Conservation (phyloP, 2,329 filamentous ascomycete genomes). For the Biscogniauxia mediterranea region DNA sequence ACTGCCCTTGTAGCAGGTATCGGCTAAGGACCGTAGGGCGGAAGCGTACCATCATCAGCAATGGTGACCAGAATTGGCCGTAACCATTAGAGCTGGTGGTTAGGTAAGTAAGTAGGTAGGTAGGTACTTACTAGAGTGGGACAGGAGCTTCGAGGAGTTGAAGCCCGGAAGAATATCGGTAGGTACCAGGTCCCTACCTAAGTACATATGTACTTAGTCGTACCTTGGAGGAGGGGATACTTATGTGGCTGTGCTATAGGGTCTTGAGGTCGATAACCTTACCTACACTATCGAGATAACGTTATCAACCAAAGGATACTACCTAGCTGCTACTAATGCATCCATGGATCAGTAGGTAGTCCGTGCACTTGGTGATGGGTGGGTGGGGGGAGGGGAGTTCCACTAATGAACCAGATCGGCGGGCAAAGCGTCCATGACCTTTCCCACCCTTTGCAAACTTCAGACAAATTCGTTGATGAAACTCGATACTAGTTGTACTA, state of each 20-base stretch:
- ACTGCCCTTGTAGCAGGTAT: slow-evolving; percentile 48
- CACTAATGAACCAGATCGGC: not conserved
- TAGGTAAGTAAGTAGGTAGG: too few species aligned
- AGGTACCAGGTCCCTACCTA: too few species aligned
- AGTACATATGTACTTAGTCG: too few species aligned
- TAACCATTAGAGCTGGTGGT: not conserved
- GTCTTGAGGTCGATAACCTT: not conserved
- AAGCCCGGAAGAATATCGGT: too few species aligned
- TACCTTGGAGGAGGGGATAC: too few species aligned
- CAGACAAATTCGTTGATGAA: not conserved
- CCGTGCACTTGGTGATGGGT: not conserved
- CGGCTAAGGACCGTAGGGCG: slow-evolving; percentile 44
- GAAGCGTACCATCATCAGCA: slow-evolving; percentile 42
- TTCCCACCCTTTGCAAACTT: not conserved
- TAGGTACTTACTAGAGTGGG: too few species aligned
- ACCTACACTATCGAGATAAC: too few species aligned
- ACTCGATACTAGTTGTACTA: not conserved
- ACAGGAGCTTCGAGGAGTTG: too few species aligned
- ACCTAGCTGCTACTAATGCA: too few species aligned
- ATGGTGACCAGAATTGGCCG: not conserved
- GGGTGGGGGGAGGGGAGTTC: not conserved
- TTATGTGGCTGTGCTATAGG: not conserved
- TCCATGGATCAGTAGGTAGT: not conserved
- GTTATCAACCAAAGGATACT: too few species aligned
- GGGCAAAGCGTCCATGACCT: not conserved